Conservation (phyloP, 352 stramenopile genomes). For the Phytophthora constricta region DNA sequence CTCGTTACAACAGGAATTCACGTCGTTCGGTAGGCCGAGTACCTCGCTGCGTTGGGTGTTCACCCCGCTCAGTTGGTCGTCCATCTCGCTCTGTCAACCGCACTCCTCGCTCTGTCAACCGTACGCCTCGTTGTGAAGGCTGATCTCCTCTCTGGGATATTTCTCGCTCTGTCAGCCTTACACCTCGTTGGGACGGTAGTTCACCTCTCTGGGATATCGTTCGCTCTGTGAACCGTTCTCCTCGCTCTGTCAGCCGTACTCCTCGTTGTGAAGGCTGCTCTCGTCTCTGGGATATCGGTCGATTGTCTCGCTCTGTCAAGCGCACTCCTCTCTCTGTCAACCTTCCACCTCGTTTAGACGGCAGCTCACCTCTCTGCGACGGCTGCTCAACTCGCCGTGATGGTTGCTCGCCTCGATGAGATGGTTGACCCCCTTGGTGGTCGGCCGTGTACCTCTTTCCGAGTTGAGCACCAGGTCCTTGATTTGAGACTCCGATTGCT, state of each 20-base stretch:
- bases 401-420: not conserved
- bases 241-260: not conserved
- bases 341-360: not conserved
- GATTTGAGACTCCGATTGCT: conserved; percentile 20
- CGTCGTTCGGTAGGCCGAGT: not conserved
- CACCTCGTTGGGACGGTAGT: not conserved
- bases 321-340: not conserved
- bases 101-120: not conserved
- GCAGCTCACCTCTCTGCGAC: not conserved
- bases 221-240: not conserved
- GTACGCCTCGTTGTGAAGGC: not conserved
- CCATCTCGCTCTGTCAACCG: not conserved
- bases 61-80: not conserved
- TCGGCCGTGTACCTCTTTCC: not conserved
- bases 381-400: not conserved
- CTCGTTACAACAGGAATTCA: not conserved
- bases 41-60: not conserved
- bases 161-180: not conserved
- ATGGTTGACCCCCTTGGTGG: conserved; percentile 19
- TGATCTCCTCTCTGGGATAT: not conserved
- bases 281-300: not conserved
- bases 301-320: not conserved
- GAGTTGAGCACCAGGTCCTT: conserved; percentile 14
- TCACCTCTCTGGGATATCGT: not conserved
- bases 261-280: not conserved